Base-by-base conservation (phyloP, 2,329 filamentous ascomycete species). In the Ophiosphaerella korrae region DNA sequence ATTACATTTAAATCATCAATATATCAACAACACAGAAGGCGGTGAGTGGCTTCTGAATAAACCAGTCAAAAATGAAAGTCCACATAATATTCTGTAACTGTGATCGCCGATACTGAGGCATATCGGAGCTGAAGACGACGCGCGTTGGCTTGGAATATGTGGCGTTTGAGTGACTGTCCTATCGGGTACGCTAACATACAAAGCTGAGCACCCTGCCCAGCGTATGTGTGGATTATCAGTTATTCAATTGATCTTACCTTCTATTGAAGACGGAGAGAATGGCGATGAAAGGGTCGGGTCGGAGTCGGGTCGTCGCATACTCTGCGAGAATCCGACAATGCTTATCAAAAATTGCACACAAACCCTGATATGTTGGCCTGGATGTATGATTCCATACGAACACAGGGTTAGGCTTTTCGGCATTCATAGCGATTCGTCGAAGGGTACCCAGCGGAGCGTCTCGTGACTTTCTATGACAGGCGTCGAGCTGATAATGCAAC, bases 261-360 rank as follows among this genome's bases (percentile, higher is more conserved):
- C 24, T 37, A 26, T 43, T 45, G 40, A 51, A 45, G 39, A 24
- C 37, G 39, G 42, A 23, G 32, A 24, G 24, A n/a, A 33, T 24
- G 26, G 47, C 47, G 52, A 51, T 26, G 31, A 31, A 18, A 34
- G 33, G 32, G 18, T 26, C 55, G 55, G 52, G 24, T 39, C 44
- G 48, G 58, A 54, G 57, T 39, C 60, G 60, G 60, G 16, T 55
- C 39, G 48, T 63, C 60, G 60, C 58, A 21, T n/a, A 0, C 32
- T 16, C 31, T 5, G 43, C 53, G 54, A 57, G 38, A 41, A 39
- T 35, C 51, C 53, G 57, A 12, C 34, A 23, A 34, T 42, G 35
- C 33, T 37, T 42, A 50, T 55, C 42, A 43, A 39, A 35, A 45
- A 23, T 26, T 46, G 33, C 33, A 50, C 38, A 33, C 42, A 34